Evolutionary conservation across 441 rosid genomes (phyloP), one percentile per base, ranked within the genome.

Genomic region (Eutrema salsugineum): DNA sequence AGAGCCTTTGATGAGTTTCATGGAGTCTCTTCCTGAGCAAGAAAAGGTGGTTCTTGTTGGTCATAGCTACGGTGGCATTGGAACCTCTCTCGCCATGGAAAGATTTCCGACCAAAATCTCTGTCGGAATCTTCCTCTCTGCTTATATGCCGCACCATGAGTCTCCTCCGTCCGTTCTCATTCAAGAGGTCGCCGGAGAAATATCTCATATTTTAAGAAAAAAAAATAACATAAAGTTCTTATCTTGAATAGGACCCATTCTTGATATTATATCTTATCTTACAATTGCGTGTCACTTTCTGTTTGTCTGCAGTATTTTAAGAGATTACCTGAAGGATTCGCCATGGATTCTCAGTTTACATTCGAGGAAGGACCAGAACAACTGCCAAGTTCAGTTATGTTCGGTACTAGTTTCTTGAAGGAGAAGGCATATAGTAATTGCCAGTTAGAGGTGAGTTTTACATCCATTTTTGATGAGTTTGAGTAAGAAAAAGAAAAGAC

Each of bases 1-100:
- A 22, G 71, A 74, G 66, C 93, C 97, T 4, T 68, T 87, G 76
- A 84, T 79, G 83, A 81, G 86, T 20, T 80, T 85, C 75, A 40
- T 88, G 83, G 77, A 77, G 38, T 75, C 89, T 47, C 74, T 91
- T 38, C 40, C 79, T 5, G 64, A 49, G 2, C 73, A 77, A 0
- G 78, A 79, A 57, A 84, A 68, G 60, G 89, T 86, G 73, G 63
- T 86, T 58, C 77, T 91, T 51, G 86, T 87, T 6, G 90, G 88
- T 32, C 93, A 89, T 69, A 89, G 95, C 81, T 81, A 74, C 20
- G 86, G 85, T 40, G 96, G 90, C 42, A 68, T 86, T 36, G 66
- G 79, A 5, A 60, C 81, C 3, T 83, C 88, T 28, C 64, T 80
- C 6, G 84, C 90, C 50, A 84, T 87, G 94, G 97, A 87, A 69